A percentile compares a stretch with the other conserved stretches of the same genome.
phyloP scores from a whole-genome alignment of 179 eudicot species.

The Actinidia arguta region DNA sequence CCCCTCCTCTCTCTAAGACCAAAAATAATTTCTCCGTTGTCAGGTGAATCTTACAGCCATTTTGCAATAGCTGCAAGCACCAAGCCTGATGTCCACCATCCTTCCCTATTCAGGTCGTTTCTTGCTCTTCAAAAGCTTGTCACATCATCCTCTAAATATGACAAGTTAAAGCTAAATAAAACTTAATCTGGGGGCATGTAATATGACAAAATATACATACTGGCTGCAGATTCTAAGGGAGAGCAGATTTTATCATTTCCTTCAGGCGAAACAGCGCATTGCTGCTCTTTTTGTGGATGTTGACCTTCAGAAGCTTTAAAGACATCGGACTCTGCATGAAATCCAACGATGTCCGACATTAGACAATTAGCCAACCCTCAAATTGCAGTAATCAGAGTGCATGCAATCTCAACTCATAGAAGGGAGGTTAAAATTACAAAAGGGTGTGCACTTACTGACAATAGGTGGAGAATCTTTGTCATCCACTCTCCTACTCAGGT shows the following conservation, averaged over 20 bases:
- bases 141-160: background rate
- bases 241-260: conserved; percentile 32
- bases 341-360: background rate
- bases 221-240: conserved; percentile 34
- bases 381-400: conserved; percentile 1
- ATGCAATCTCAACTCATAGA: background rate
- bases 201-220: conserved; percentile 35
- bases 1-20: background rate
- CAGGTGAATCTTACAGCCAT: background rate
- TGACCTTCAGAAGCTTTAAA: conserved; percentile 41
- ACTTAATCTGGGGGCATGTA: background rate
- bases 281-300: conserved; percentile 35
- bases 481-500: conserved; percentile 32
- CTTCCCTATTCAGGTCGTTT: background rate
- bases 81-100: background rate
- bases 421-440: background rate
- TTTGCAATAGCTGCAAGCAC: background rate
- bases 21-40: background rate
- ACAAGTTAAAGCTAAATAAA: background rate
- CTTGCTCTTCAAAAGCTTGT: conserved; percentile 2
- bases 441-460: conserved; percentile 38
- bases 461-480: conserved; percentile 52
- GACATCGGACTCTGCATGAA: conserved; percentile 38
- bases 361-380: background rate
- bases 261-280: conserved; percentile 37